Evolutionary conservation across 78 protist genomes (phyloP), one percentile per base, ranked within the genome.

Genomic region (Dictyostelium brefeldianum): DNA sequence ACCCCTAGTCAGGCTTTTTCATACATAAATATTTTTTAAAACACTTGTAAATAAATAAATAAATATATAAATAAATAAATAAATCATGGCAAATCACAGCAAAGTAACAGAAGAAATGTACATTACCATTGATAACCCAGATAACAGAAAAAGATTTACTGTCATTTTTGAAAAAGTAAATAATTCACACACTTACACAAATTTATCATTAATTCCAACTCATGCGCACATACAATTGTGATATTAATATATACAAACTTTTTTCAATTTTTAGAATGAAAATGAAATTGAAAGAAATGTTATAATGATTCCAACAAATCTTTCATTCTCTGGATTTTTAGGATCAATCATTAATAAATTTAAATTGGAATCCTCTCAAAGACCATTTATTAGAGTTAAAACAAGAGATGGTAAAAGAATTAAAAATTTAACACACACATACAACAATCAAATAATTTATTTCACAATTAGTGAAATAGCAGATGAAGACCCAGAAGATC

Each of bases 111-210:
- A 5, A 25, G 75, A 67, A 25, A 25, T 81, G 15, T 81, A 65
- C 48, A 31, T 81, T 0, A 8, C 43, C 9, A 53, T 81, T 27
- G 78, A 81, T 25, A 46, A 41, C 22, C 89, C 89, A 48, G 89
- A 81, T 29, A 41, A 17, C 7, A 47, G 89, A 29, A 81, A 81
- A 46, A 81, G 89, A 81, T 59, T 81, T 48, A 81, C 74, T 15
- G 41, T 81, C 27, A 25, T 29, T 11, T 81, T 64, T 81, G 53
- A 64, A 65, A 80, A 59, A 10, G 56, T 14, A 41, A 43, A 9
- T 47, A 17, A 27, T n/a, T 29, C 43, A 1, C 43, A 36, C 43
- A n/a, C n/a, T n/a, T n/a, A n/a, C n/a, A n/a, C n/a, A n/a, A n/a
- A n/a, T n/a, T n/a, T n/a, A n/a, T n/a, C n/a, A n/a, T n/a, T n/a